phyloP scores from a whole-genome alignment of 768 basidiomycete species.

The Agaricus blazei region DNA sequence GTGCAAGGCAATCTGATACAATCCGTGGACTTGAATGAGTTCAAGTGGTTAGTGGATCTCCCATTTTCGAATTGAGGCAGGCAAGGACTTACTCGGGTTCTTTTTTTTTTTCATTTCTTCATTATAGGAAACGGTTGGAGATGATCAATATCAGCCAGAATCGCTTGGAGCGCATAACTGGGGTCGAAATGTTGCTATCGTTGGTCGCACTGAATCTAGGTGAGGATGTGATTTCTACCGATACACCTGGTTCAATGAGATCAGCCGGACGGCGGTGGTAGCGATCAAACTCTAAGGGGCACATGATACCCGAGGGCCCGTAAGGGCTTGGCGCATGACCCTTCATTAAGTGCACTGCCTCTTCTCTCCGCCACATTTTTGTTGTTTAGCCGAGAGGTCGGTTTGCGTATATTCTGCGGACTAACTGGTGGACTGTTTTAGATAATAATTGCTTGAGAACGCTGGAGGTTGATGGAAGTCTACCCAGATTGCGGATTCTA shows the following conservation, averaged over 20 bases:
- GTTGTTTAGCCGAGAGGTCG: background rate
- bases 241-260: slow-evolving; percentile 1
- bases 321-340: background rate
- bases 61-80: slow-evolving; percentile 12
- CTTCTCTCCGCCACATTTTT: background rate
- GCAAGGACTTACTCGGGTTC: slow-evolving; percentile 7
- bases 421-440: slow-evolving; percentile 23
- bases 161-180: slow-evolving; percentile 49
- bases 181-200: slow-evolving; percentile 55
- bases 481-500: slow-evolving; percentile 77
- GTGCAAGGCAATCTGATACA: slow-evolving; percentile 69
- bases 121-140: slow-evolving; percentile 60
- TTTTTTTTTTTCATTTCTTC: background rate
- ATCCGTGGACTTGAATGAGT: slow-evolving; percentile 52
- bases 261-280: background rate
- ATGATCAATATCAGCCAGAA: slow-evolving; percentile 82
- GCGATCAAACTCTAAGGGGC: slow-evolving; percentile 1
- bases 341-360: background rate
- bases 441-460: slow-evolving; percentile 67
- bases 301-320: background rate
- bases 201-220: slow-evolving; percentile 80
- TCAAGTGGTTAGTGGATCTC: slow-evolving; percentile 59
- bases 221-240: slow-evolving; percentile 35
- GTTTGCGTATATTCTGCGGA: background rate
- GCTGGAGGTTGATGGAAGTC: slow-evolving; percentile 47